Conservation (phyloP, 2,329 filamentous ascomycete genomes). For the Polytolypa hystricis region DNA sequence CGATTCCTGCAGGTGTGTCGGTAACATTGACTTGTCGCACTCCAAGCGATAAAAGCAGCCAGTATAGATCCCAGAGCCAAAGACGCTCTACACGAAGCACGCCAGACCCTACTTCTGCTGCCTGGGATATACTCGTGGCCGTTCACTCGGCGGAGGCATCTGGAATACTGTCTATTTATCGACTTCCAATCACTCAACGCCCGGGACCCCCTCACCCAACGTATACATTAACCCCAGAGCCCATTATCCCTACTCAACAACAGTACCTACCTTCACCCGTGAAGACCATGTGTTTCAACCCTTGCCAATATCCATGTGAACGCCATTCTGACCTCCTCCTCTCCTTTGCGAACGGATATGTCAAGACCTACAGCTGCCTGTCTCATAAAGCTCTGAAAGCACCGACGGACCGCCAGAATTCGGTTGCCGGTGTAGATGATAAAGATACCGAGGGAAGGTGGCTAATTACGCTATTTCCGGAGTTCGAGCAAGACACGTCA, state of each 20-base stretch:
- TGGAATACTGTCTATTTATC: constrained; percentile 35
- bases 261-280: constrained; percentile 40
- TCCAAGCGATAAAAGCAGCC: constrained; percentile 19
- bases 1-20: constrained; percentile 40
- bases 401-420: constrained; percentile 19
- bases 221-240: constrained; percentile 23
- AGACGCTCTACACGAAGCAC: constrained; percentile 12
- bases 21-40: constrained; percentile 42
- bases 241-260: constrained; percentile 35
- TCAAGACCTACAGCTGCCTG: constrained; percentile 48
- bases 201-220: constrained; percentile 9
- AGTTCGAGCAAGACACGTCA: constrained; percentile 25
- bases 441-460: constrained; percentile 30
- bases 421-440: constrained; percentile 22
- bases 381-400: constrained; percentile 22
- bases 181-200: constrained; percentile 26
- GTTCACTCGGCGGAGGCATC: constrained; percentile 35
- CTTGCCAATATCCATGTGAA: constrained; percentile 40
- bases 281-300: constrained; percentile 43
- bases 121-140: constrained; percentile 37
- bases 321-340: constrained; percentile 46
- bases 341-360: constrained; percentile 42
- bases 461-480: constrained; percentile 31
- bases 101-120: constrained; percentile 9
- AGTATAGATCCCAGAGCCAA: constrained; percentile 21